phyloP scores from a whole-genome alignment of 306 rosid species.

The Senna tora region DNA sequence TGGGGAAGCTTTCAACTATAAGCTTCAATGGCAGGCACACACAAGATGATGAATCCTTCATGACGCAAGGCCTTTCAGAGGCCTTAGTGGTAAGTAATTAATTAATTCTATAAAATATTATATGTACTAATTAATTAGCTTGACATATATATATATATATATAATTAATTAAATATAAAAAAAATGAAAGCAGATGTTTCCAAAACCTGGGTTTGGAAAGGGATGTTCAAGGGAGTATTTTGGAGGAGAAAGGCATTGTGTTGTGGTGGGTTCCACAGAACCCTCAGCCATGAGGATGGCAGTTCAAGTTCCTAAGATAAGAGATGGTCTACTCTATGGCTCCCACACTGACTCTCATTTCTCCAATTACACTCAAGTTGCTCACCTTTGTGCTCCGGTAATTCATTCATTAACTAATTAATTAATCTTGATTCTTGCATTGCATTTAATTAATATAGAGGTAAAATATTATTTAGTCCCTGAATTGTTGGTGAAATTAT shows the following conservation, averaged over 20 bases:
- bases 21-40: not conserved
- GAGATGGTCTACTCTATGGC: not conserved
- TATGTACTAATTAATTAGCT: too few species aligned
- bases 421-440: too few species aligned
- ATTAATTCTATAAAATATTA: too few species aligned
- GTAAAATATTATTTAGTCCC: too few species aligned
- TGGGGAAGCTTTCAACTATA: not conserved
- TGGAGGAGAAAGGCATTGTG: conserved; percentile 17
- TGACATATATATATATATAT: too few species aligned
- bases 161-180: too few species aligned
- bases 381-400: not conserved
- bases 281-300: not conserved
- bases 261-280: conserved; percentile 3
- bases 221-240: not conserved
- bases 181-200: conserved; percentile 29
- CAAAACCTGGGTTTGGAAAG: not conserved
- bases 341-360: not conserved
- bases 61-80: conserved; percentile 5
- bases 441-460: too few species aligned
- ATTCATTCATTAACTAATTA: too few species aligned
- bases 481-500: too few species aligned
- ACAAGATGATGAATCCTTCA: not conserved
- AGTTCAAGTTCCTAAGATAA: not conserved
- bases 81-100: too few species aligned
- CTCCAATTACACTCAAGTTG: not conserved